Evolutionary conservation across 331 rosid species (phyloP), one percentile per base, ranked within the genome.

Genomic region (Quercus phellos): DNA sequence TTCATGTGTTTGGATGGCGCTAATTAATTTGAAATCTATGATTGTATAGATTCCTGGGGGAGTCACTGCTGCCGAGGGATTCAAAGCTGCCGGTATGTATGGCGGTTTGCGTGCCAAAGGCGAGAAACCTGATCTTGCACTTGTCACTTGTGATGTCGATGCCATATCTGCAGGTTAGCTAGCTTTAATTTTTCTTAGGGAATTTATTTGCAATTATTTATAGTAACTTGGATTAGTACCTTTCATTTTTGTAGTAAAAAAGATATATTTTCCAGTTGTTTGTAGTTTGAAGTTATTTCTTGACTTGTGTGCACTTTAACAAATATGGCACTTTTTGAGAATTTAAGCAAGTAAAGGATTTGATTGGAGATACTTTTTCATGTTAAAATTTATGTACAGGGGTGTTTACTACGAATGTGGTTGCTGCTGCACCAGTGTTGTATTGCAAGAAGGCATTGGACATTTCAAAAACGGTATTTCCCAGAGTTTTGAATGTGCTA

Each of bases 401-500:
- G 19, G 80, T 89, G 9, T 94, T 94, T 85, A 94, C 99, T 1
- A 90, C 86, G 42, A 95, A 95, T 77, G 90, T 91, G 81, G 99
- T 95, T 66, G 96, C 98, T 10, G 98, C 98, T 76, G 99, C 99
- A 10, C 99, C 98, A 0, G 98, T 95, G 22, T 74, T 95, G n/a
- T 93, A 90, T 82, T 93, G 99, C 85, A 90, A 93, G 82, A 79
- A 46, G n/a, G 72, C 75, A 0, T 77, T 92, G 18, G 80, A 86
- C 51, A 53, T 82, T 70, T 88, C 90, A n/a, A 70, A 86, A 80
- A 94, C 94, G 29, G 99, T 94, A 79, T 50, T 50, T 73, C 16
- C 26, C 26, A 2, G 32, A 53, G 63, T 35, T 0, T 38, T 38
- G 46, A 19, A 64, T 6, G 5, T 51, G 73, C 26, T 30, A 11